phyloP scores from a whole-genome alignment of 805 yeast species.

The Candida tammaniensis region DNA sequence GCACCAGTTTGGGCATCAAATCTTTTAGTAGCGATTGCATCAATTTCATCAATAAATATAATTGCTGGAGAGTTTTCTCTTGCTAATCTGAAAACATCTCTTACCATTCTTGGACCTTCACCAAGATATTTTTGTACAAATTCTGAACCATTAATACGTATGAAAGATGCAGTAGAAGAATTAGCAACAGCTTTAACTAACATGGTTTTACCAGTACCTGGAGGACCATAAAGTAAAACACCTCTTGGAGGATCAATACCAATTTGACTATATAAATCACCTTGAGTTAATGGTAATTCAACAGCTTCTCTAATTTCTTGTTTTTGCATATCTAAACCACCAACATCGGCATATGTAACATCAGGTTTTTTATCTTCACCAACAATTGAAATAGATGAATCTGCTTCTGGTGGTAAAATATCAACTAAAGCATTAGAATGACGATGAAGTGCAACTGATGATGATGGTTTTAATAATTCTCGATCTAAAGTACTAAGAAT shows the following conservation, averaged over 20 bases:
- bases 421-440: conserved; percentile 98
- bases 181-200: conserved; percentile 98
- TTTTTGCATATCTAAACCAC: conserved; percentile 98
- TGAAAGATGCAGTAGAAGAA: conserved; percentile 91
- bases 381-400: conserved; percentile 90
- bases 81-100: conserved; percentile 96
- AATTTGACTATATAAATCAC: conserved; percentile 92
- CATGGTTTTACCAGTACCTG: conserved; percentile 99
- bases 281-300: conserved; percentile 92
- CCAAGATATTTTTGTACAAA: conserved; percentile 97
- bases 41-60: conserved; percentile 97
- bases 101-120: conserved; percentile 99
- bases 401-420: conserved; percentile 98
- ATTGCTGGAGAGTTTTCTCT: conserved; percentile 97
- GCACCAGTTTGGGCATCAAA: conserved; percentile 99
- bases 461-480: conserved; percentile 89
- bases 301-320: conserved; percentile 99
- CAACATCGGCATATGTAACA: conserved; percentile 94
- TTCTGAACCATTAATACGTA: conserved; percentile 96
- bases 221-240: conserved; percentile 96
- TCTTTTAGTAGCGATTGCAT: conserved; percentile 98
- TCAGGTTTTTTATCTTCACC: conserved; percentile 93
- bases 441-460: conserved; percentile 96
- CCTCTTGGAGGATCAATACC: conserved; percentile 99
- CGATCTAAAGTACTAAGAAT: conserved; percentile 92